A percentile compares a stretch with the other conserved stretches of the same genome.
Conservation (phyloP, 352 stramenopile species). For the Pythium coloratum region DNA sequence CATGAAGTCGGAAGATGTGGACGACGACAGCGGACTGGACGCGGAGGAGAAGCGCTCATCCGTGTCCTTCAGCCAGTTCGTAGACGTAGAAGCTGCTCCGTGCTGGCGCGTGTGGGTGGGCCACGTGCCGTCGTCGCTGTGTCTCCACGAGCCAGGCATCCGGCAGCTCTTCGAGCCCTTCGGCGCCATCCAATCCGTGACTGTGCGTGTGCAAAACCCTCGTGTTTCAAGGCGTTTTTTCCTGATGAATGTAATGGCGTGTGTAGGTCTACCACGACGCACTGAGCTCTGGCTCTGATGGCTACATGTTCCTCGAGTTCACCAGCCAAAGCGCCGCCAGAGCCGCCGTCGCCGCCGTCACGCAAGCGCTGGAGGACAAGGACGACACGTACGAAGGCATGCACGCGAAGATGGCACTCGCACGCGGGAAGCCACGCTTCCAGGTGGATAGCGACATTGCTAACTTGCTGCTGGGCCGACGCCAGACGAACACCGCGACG, state of each 20-base stretch:
- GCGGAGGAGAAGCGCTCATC: not conserved
- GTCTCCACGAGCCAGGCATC: constrained; percentile 48
- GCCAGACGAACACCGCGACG: constrained; percentile 27
- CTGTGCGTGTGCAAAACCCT: constrained; percentile 29
- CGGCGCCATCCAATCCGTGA: constrained; percentile 46
- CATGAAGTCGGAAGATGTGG: not conserved
- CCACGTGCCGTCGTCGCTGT: constrained; percentile 55
- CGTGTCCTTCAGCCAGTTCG: constrained; percentile 1
- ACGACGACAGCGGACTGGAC: not conserved
- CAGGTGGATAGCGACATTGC: constrained; percentile 38
- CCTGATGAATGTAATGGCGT: constrained; percentile 21
- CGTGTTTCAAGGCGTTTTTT: not conserved
- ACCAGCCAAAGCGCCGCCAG: constrained; percentile 36
- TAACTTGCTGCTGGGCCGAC: constrained; percentile 56
- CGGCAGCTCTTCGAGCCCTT: constrained; percentile 49
- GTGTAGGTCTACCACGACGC: constrained; percentile 71
- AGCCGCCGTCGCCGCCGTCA: constrained; percentile 30
- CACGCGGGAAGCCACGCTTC: constrained; percentile 30
- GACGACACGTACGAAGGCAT: constrained; percentile 37
- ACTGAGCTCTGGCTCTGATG: constrained; percentile 50
- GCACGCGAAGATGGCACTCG: constrained; percentile 43
- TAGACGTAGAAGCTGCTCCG: not conserved
- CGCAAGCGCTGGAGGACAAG: constrained; percentile 31
- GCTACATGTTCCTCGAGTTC: constrained; percentile 73
- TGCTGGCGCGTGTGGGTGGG: constrained; percentile 50